phyloP scores from a whole-genome alignment of 305 asterid species.

The Fraxinus nigra region DNA sequence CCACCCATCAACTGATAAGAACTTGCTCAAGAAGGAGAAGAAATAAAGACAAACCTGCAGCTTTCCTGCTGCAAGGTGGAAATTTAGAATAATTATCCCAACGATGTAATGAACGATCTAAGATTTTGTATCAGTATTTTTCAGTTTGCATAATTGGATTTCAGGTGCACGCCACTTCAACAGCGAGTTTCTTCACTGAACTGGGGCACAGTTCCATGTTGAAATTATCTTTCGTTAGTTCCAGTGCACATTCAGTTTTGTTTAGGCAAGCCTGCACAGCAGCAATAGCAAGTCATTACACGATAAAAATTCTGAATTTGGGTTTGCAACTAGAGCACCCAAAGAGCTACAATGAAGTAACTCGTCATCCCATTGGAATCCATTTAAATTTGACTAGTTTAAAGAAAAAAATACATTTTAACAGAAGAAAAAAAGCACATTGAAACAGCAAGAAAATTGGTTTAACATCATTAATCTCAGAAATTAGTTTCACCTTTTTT shows the following conservation, averaged over 20 bases:
- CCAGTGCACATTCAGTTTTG: conserved; percentile 46
- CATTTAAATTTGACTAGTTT: background rate
- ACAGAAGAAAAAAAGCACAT: background rate
- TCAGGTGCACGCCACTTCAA: conserved; percentile 55
- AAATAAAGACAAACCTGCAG: background rate
- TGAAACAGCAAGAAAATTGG: background rate
- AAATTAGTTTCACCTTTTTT: conserved; percentile 40
- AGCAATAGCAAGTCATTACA: background rate
- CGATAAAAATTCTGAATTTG: background rate
- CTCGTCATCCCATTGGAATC: background rate
- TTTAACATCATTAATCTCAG: background rate
- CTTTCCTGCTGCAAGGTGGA: background rate
- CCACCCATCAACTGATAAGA: background rate
- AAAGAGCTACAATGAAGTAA: background rate
- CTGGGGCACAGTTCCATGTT: conserved; percentile 42
- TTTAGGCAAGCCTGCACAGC: conserved; percentile 59
- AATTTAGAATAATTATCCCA: background rate
- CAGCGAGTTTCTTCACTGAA: conserved; percentile 49
- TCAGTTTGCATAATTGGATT: background rate
- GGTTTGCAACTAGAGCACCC: background rate
- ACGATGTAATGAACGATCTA: background rate
- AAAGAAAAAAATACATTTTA: background rate
- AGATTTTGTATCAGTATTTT: background rate
- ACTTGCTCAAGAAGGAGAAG: background rate
- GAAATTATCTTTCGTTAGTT: conserved; percentile 33